These are phyloP conservation scores for Chaetothyriales sp. DNA, from an alignment of 2,329 filamentous ascomycete genomes.

Conservation along the genomic window DNA sequence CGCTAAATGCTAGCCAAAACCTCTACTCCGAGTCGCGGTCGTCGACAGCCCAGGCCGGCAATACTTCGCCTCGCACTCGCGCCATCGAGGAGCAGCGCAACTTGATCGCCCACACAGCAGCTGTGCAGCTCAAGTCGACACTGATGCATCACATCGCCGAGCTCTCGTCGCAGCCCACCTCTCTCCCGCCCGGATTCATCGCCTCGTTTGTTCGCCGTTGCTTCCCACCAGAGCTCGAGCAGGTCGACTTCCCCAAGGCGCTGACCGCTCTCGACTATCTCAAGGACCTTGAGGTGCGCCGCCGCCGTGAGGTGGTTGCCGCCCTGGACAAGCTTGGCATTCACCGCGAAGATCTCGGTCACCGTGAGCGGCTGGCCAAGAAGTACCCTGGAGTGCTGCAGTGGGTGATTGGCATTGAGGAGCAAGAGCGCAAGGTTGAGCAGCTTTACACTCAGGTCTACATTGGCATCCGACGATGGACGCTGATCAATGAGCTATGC, in stretches of 20 bases:
- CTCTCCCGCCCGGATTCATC: slow-evolving; percentile 47
- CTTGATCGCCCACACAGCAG: slow-evolving; percentile 19
- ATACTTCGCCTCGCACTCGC: slow-evolving; percentile 16
- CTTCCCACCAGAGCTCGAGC: slow-evolving; percentile 40
- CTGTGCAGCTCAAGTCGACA: slow-evolving; percentile 28
- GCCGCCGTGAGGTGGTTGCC: slow-evolving; percentile 41
- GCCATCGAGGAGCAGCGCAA: slow-evolving; percentile 15
- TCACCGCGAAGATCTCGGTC: slow-evolving; percentile 32
- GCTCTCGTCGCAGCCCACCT: slow-evolving; percentile 44
- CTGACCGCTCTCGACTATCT: slow-evolving; percentile 52
- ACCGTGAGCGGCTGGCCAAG: slow-evolving; percentile 34
- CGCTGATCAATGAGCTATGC: slow-evolving; percentile 50
- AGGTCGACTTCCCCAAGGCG: slow-evolving; percentile 51
- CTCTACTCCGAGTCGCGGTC: slow-evolving; percentile 19
- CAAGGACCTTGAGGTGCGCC: slow-evolving; percentile 45
- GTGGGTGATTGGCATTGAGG: slow-evolving; percentile 40
- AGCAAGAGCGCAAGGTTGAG: slow-evolving; percentile 38
- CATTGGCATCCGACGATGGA: slow-evolving; percentile 48
- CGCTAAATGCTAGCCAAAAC: slow-evolving; percentile 40
- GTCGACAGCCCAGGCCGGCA: slow-evolving; percentile 22
- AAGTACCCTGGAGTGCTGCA: slow-evolving; percentile 39
- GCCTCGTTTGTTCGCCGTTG: slow-evolving; percentile 45
- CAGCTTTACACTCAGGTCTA: slow-evolving; percentile 47
- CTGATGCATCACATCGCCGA: slow-evolving; percentile 40
- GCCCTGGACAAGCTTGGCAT: slow-evolving; percentile 44